Base-by-base conservation (phyloP, 2,329 filamentous ascomycete genomes). In the Gliomastix tumulicola region DNA sequence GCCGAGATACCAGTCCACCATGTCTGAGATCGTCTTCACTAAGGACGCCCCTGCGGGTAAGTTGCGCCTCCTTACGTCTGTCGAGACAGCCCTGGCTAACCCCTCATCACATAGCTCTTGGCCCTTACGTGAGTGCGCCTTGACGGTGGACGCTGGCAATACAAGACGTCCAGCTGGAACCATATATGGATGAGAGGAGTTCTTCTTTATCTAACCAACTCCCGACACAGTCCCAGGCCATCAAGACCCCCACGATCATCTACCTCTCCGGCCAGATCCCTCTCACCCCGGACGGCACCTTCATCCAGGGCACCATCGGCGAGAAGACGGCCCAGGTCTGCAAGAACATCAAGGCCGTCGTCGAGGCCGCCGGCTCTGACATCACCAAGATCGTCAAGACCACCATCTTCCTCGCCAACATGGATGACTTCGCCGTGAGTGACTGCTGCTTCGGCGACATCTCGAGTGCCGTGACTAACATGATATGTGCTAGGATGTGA, bases 331-430 rank as follows among this genome's bases (percentile, higher is more conserved):
- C 64, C 36, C 66, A 71, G 47, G 78, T 73, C 62, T 71, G 87
- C 60, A 69, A 84, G 63, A 94, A 94, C 65, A 76, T 96, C 54
- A 74, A 82, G 60, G 84, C 85, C 30, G 87, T 97, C 39, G 78
- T 97, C 35, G 75, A 79, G 42, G 87, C 82, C 50, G 88, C 88
- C 18, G 88, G 86, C 37, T 89, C 84, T 17, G 77, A 74, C 36
- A 74, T 97, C 41, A 64, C 76, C 45, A 85, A 81, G 62, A 82
- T 95, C 32, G 85, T 96, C 66, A 95, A 96, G 75, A 84, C 88
- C 50, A 87, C 81, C 57, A 83, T 95, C 56, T 97, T 96, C 74
- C 68, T 97, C 43, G 82, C 84, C 35, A 84, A 94, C 63, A 97
- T 97, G 90, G 76, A 73, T 44, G 74, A 92, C 65, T 97, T 97